Conservation (phyloP, 148 eudicot species). For the Persicaria tinctoria region DNA sequence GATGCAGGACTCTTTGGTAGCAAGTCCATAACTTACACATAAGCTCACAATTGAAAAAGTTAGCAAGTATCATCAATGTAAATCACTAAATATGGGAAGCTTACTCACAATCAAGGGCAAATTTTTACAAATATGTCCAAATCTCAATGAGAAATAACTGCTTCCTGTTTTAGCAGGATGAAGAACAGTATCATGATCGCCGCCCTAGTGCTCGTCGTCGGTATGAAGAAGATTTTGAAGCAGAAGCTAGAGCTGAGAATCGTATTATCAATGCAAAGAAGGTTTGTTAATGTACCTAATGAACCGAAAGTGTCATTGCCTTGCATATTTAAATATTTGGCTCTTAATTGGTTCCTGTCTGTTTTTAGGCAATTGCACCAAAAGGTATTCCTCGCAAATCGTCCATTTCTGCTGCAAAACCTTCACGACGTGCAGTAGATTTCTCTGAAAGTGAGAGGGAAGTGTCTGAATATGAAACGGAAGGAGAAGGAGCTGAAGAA, state of each 20-base stretch:
- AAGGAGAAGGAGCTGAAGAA: conserved; percentile 61
- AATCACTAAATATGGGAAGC: not conserved
- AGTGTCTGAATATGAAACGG: conserved; percentile 97
- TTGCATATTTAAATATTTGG: not conserved
- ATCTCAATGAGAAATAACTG: not conserved
- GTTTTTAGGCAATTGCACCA: conserved; percentile 37
- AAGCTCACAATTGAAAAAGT: not conserved
- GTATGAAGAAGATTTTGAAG: conserved; percentile 74
- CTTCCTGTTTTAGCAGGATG: conserved; percentile 44
- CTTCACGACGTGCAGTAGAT: conserved; percentile 69
- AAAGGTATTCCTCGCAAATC: conserved; percentile 62
- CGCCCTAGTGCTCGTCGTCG: conserved; percentile 52
- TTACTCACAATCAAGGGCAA: not conserved
- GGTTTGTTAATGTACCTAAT: conserved; percentile 24
- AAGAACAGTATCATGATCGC: conserved; percentile 63
- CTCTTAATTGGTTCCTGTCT: not conserved
- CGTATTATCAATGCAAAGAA: conserved; percentile 90
- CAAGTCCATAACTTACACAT: not conserved
- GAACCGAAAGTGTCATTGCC: not conserved
- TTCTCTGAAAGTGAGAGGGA: conserved; percentile 87
- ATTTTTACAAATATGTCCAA: not conserved
- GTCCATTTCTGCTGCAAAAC: conserved; percentile 39
- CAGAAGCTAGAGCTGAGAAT: conserved; percentile 90
- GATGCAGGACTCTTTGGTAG: not conserved
- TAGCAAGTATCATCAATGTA: not conserved